Base-by-base conservation (phyloP, 2,329 filamentous ascomycete species). In the Colletotrichum endophyticum region DNA sequence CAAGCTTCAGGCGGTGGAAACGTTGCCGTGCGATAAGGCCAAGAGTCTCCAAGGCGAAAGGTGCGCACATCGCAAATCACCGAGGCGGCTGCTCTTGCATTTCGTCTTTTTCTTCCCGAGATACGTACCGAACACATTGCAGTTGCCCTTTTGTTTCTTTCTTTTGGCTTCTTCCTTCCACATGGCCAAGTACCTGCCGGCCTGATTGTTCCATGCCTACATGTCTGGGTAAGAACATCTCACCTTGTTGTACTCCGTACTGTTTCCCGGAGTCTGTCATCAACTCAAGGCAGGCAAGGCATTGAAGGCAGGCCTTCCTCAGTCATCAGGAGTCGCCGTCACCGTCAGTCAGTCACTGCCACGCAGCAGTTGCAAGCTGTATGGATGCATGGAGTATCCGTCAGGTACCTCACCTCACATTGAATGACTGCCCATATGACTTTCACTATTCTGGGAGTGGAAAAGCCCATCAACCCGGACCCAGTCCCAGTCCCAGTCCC, bases 1-100 rank as follows among this genome's bases (percentile, higher is more conserved):
- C 69, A 71, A 64, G 69, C 57, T 71, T 27, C 16, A n/a, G n/a
- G 59, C 69, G 69, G 69, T 59, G 73, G 70, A 28, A 73, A 73
- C 70, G 11, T 67, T 68, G 73, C 73, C 62, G 56, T 56, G 16
- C 61, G 69, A 72, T 57, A 57, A 63, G 56, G 73, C 70, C 73
- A 76, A 73, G 73, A 56, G 34, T 32, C 22, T 44, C 3, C 19
- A 39, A 44, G 63, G 27, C 72, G 53, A 62, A 32, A 13, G 30
- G 25, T 62, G 28, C 39, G 39, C 39, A 44, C 39, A 12, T 44
- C 30, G n/a, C 62, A 25, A 49, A 39, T 64, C 30, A 64, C 61
- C 61, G 16, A 39, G 61, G 32, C 27, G n/a, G 22, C 22, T 30
- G 28, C 28, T 32, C 28, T 63, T 34, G 61, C 32, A n/a, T 25